These are phyloP conservation scores for Microstegium vimineum DNA, from an alignment of 176 grass and related monocot genomes.

Conservation along the genomic window DNA sequence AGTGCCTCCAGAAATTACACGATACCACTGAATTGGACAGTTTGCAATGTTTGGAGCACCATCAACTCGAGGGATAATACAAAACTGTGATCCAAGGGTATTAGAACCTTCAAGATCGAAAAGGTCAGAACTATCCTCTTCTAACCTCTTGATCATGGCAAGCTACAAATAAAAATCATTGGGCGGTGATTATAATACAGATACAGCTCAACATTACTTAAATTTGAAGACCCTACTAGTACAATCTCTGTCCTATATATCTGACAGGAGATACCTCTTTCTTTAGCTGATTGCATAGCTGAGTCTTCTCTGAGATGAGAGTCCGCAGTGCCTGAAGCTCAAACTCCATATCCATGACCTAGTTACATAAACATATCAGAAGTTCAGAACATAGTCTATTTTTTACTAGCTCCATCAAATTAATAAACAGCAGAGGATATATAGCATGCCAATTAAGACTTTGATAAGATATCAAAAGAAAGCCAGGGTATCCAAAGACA, in stretches of 20 bases:
- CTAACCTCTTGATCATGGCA: slow-evolving; percentile 72
- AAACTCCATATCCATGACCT: slow-evolving; percentile 97
- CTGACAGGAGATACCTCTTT: slow-evolving; percentile 63
- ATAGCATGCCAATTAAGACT: background rate
- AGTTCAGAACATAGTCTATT: background rate
- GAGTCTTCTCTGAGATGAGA: slow-evolving; percentile 74
- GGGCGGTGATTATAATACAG: slow-evolving; percentile 4
- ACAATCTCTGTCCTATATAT: slow-evolving; percentile 1
- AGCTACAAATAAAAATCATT: slow-evolving; percentile 49
- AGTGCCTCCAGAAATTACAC: slow-evolving; percentile 50
- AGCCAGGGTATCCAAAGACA: slow-evolving; percentile 10
- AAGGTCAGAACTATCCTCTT: slow-evolving; percentile 59
- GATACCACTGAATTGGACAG: slow-evolving; percentile 77
- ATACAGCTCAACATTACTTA: slow-evolving; percentile 11
- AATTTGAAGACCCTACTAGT: slow-evolving; percentile 3
- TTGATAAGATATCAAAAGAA: background rate
- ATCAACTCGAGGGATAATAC: slow-evolving; percentile 64
- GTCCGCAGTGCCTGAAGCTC: slow-evolving; percentile 71
- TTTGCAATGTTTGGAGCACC: slow-evolving; percentile 45
- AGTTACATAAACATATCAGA: background rate
- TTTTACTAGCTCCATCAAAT: slow-evolving; percentile 9
- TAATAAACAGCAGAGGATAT: background rate
- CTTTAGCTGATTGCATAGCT: slow-evolving; percentile 84
- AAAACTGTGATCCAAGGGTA: slow-evolving; percentile 70
- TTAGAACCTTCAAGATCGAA: slow-evolving; percentile 79